Evolutionary conservation across 805 yeast species (phyloP).

Genomic region (Kazachstania bromeliacearum): DNA sequence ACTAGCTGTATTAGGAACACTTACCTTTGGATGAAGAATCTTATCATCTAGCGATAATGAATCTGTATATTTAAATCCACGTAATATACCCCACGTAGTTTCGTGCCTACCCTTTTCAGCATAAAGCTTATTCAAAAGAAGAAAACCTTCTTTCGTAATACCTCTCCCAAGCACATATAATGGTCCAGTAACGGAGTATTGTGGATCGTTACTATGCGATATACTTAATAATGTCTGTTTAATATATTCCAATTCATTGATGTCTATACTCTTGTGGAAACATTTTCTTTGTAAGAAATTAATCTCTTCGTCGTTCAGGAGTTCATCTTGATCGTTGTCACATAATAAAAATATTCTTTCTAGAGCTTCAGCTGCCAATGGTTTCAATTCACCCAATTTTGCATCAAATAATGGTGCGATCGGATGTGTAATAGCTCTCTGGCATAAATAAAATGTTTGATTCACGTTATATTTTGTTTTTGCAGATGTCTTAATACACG

Average conservation of each 20-base stretch:
- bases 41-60: constrained; percentile 77
- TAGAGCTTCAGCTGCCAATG: constrained; percentile 65
- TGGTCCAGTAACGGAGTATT: constrained; percentile 4
- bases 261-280: constrained; percentile 50
- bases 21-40: constrained; percentile 69
- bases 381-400: constrained; percentile 76
- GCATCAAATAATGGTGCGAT: constrained; percentile 88
- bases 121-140: constrained; percentile 66
- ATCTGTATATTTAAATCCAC: constrained; percentile 86
- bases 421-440: constrained; percentile 87
- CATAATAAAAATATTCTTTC: constrained; percentile 73
- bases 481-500: constrained; percentile 84
- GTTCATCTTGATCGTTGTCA: constrained; percentile 88
- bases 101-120: constrained; percentile 93
- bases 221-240: constrained; percentile 17
- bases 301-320: constrained; percentile 61
- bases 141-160: constrained; percentile 63
- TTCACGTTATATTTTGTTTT: constrained; percentile 74
- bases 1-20: constrained; percentile 62
- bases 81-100: constrained; percentile 88
- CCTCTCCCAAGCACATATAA: constrained; percentile 39
- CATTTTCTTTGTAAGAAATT: constrained; percentile 62
- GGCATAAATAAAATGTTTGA: constrained; percentile 81
- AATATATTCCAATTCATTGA: constrained; percentile 40
- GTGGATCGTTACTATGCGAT: not conserved